Evolutionary conservation across 2,329 filamentous ascomycete genomes (phyloP).

Genomic region (Zalaria sp.): DNA sequence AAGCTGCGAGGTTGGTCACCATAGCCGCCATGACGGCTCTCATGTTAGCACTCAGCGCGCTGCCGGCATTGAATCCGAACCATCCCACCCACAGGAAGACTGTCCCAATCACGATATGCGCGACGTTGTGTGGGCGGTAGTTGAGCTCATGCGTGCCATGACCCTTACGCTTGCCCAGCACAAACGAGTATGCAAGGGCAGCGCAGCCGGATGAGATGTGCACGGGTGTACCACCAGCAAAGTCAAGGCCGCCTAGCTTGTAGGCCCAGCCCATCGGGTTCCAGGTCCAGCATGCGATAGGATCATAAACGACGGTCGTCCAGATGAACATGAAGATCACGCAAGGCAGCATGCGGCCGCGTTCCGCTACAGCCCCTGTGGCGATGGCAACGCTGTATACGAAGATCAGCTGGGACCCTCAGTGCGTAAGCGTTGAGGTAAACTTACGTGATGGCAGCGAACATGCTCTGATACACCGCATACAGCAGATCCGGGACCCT

Average conservation of each 20-base stretch:
- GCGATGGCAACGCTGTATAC: constrained; percentile 57
- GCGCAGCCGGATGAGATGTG: constrained; percentile 75
- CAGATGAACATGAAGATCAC: constrained; percentile 90
- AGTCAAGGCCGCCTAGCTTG: constrained; percentile 70
- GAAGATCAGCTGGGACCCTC: neutral
- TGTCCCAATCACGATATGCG: constrained; percentile 81
- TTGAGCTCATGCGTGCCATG: constrained; percentile 81
- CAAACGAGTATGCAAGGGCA: constrained; percentile 79
- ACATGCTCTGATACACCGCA: constrained; percentile 79
- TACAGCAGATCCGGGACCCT: constrained; percentile 74
- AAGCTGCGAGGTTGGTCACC: constrained; percentile 74
- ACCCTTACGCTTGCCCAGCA: constrained; percentile 73
- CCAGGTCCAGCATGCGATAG: constrained; percentile 93
- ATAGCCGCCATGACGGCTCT: constrained; percentile 76
- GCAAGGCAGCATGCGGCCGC: constrained; percentile 76
- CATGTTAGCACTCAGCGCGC: constrained; percentile 66
- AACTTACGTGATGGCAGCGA: constrained; percentile 70
- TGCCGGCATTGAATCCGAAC: constrained; percentile 91
- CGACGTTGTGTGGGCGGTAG: constrained; percentile 86
- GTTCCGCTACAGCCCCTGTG: constrained; percentile 72
- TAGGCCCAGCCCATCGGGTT: constrained; percentile 70
- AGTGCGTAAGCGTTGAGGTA: constrained; percentile 1
- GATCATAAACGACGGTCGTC: constrained; percentile 81
- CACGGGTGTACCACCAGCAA: constrained; percentile 80
- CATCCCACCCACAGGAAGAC: constrained; percentile 92